Evolutionary conservation across 306 rosid species (phyloP), one percentile per base, ranked within the genome.

Genomic region (Carpinus fangiana): DNA sequence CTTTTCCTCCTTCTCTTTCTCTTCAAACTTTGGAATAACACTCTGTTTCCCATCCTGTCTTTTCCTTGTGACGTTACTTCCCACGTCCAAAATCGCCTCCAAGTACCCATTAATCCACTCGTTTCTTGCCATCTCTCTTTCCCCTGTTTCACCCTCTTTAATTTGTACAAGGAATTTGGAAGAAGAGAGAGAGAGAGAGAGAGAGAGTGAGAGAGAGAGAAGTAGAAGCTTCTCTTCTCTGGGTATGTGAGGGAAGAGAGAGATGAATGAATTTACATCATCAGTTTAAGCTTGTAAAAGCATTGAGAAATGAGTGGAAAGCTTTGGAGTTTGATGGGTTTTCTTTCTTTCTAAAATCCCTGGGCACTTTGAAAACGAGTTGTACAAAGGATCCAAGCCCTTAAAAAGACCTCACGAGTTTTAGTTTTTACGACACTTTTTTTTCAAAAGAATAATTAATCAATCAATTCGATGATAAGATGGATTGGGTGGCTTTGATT

Each of bases 31-130:
- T 10, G 71, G 67, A 36, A 84, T 56, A 60, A 84, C 52, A 60
- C 70, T 84, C 57, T 34, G 72, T 82, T 61, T 87, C 41, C 85
- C 85, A 67, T 84, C 87, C 31, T 45, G 77, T 28, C 68, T 80
- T 72, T 82, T 82, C 84, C 72, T 84, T 31, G 67, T 21, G 26
- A 23, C 26, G 62, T 48, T 84, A 70, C 81, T 83, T 72, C 93
- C 97, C 41, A 78, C 94, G 51, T 92, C 97, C 86, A 92, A 77
- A 68, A 92, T 92, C 26, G 97, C 97, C 83, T 92, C 94, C 84
- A 92, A 78, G 74, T 88, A 92, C 18, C 97, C 88, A 76, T 92
- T 86, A 43, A 92, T 46, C 97, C 97, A 92, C 59, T 92, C 97
- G 51, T 90, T 90, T 79, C 83, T 86, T 7, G 84, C 94, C 90